These are phyloP conservation scores for Chenopodium quinoa DNA, from an alignment of 148 eudicot species.

Conservation along the genomic window DNA sequence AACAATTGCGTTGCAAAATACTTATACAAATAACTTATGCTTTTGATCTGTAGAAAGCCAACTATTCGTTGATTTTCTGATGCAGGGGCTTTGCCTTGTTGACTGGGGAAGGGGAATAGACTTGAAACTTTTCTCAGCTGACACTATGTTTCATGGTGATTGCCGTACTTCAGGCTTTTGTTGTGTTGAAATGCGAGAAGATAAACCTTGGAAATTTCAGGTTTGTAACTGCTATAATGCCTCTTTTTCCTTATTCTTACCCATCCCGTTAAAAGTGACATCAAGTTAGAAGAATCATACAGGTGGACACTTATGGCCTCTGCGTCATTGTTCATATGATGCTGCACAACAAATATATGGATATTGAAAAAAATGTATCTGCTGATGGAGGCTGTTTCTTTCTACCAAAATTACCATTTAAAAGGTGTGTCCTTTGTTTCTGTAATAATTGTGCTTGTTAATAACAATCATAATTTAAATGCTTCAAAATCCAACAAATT, in stretches of 20 bases:
- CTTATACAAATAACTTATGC: background rate
- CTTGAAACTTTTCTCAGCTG: slow-evolving; percentile 58
- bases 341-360: slow-evolving; percentile 86
- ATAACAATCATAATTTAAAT: background rate
- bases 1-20: background rate
- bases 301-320: slow-evolving; percentile 90
- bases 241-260: background rate
- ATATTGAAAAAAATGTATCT: slow-evolving; percentile 57
- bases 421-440: slow-evolving; percentile 43
- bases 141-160: slow-evolving; percentile 62
- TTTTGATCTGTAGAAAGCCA: slow-evolving; percentile 7
- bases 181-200: slow-evolving; percentile 91
- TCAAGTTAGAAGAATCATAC: slow-evolving; percentile 11
- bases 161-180: slow-evolving; percentile 89
- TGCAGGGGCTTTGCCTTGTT: slow-evolving; percentile 93
- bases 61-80: background rate
- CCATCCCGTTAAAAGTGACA: background rate
- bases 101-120: slow-evolving; percentile 99
- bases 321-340: slow-evolving; percentile 90
- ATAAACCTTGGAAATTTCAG: slow-evolving; percentile 88
- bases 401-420: slow-evolving; percentile 59
- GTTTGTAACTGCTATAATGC: slow-evolving; percentile 22
- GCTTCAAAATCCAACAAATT: background rate
- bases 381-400: slow-evolving; percentile 49
- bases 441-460: background rate